Evolutionary conservation across 1,284 basidiomycete genomes (phyloP).

Genomic region (Lignosus rhinocerotis): DNA sequence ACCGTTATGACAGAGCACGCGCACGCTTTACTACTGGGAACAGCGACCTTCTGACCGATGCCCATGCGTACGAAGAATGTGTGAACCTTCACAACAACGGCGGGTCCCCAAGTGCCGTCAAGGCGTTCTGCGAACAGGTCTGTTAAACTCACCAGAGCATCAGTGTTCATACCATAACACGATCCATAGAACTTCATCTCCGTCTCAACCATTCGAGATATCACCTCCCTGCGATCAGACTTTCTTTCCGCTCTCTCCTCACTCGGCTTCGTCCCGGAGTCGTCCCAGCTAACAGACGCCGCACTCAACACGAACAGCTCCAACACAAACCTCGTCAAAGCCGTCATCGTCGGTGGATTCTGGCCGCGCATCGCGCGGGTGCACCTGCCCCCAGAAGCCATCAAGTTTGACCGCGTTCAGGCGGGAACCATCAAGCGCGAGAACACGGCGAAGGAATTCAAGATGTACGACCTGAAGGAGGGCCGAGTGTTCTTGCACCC

Average conservation of each 20-base stretch:
- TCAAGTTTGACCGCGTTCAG: slow-evolving; percentile 82
- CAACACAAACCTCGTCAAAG: slow-evolving; percentile 77
- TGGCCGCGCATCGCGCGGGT: slow-evolving; percentile 81
- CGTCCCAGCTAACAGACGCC: slow-evolving; percentile 45
- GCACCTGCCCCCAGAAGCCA: slow-evolving; percentile 69
- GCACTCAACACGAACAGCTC: slow-evolving; percentile 59
- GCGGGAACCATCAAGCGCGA: slow-evolving; percentile 81
- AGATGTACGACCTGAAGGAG: slow-evolving; percentile 66
- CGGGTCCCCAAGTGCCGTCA: slow-evolving; percentile 48
- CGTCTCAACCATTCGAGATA: slow-evolving; percentile 73
- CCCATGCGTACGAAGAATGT: slow-evolving; percentile 75
- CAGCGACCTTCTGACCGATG: slow-evolving; percentile 87
- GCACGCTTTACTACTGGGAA: slow-evolving; percentile 68
- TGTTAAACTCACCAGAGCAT: not conserved
- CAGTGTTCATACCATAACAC: too few relatives aligned
- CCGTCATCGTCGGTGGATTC: slow-evolving; percentile 79
- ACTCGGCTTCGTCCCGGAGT: slow-evolving; percentile 67
- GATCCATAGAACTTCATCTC: slow-evolving; percentile 81
- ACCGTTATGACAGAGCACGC: slow-evolving; percentile 54
- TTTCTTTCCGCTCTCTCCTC: slow-evolving; percentile 74
- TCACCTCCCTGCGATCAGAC: slow-evolving; percentile 78
- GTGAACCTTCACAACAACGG: slow-evolving; percentile 52
- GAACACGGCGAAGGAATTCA: slow-evolving; percentile 80
- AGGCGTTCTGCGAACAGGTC: slow-evolving; percentile 78
- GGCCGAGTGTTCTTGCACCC: slow-evolving; percentile 84